These are phyloP conservation scores for Tagetes erecta DNA, from an alignment of 129 eudicot species.

Conservation along the genomic window DNA sequence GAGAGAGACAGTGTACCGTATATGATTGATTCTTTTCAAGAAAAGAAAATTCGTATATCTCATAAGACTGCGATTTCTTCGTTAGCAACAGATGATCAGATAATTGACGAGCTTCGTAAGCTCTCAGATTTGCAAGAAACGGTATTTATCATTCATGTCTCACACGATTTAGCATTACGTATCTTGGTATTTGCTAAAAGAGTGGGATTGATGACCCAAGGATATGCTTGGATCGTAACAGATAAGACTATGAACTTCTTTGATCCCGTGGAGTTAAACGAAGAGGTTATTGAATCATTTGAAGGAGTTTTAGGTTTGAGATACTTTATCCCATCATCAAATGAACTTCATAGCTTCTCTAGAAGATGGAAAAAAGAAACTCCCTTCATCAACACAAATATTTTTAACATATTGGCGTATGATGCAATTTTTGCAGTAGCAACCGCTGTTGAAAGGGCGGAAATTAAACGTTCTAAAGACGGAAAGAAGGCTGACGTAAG, in stretches of 20 bases:
- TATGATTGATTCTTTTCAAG: slow-evolving; percentile 28
- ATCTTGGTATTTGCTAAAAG: slow-evolving; percentile 1
- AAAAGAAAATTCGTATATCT: slow-evolving; percentile 21
- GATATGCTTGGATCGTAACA: slow-evolving; percentile 24
- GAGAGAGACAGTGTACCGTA: slow-evolving; percentile 6
- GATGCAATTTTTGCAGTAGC: slow-evolving; percentile 49
- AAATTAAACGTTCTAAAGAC: neutral
- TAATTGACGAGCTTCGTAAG: slow-evolving; percentile 7
- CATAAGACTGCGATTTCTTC: slow-evolving; percentile 5
- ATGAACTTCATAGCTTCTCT: slow-evolving; percentile 13
- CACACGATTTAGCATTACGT: slow-evolving; percentile 8
- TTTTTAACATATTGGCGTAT: slow-evolving; percentile 47
- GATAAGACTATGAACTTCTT: slow-evolving; percentile 27
- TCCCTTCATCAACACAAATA: no score
- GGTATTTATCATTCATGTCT: neutral
- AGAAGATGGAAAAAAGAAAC: no score
- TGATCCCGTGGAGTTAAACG: slow-evolving; percentile 15
- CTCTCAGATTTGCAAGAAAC: slow-evolving; percentile 9
- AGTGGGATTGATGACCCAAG: slow-evolving; percentile 15
- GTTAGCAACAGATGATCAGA: slow-evolving; percentile 8
- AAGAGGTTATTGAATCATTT: slow-evolving; percentile 27
- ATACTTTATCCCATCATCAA: slow-evolving; percentile 35
- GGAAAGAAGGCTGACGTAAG: neutral
- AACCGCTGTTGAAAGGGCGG: slow-evolving; percentile 28
- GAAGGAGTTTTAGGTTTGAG: slow-evolving; percentile 45